phyloP scores from a whole-genome alignment of 768 basidiomycete species.

The Dentipellis sp. region DNA sequence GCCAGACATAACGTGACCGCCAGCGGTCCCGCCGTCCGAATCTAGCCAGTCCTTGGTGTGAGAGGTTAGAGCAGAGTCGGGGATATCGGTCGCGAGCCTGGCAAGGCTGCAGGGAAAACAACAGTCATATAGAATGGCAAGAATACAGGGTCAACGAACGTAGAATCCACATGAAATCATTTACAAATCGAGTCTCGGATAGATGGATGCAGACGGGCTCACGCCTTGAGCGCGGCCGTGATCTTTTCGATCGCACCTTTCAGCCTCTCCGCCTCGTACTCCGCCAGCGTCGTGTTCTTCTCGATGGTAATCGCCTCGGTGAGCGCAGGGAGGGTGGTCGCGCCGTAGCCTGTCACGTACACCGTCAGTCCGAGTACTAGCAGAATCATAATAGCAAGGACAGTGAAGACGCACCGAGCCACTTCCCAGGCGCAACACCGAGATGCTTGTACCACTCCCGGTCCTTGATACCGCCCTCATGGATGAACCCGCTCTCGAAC shows the following conservation, averaged over 20 bases:
- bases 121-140: neutral
- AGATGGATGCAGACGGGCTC: neutral
- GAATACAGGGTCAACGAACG: neutral
- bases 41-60: too few species aligned
- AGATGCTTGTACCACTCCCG: conserved; percentile 84
- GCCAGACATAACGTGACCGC: too few species aligned
- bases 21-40: too few species aligned
- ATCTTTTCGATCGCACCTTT: conserved; percentile 44
- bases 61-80: too few species aligned
- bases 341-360: conserved; percentile 55
- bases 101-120: too few species aligned
- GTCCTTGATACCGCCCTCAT: conserved; percentile 64
- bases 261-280: conserved; percentile 52
- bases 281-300: conserved; percentile 48
- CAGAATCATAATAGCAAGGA: neutral
- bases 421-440: conserved; percentile 81
- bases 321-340: conserved; percentile 75
- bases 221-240: conserved; percentile 4
- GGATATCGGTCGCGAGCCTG: too few species aligned
- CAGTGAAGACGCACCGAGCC: conserved; percentile 50
- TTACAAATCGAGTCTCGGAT: neutral
- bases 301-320: conserved; percentile 72
- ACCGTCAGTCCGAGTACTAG: neutral
- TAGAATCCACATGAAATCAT: neutral
- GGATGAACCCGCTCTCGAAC: conserved; percentile 79